These are phyloP conservation scores for Aspergillus carbonarius DNA, from an alignment of 2,329 filamentous ascomycete genomes.

Conservation along the genomic window DNA sequence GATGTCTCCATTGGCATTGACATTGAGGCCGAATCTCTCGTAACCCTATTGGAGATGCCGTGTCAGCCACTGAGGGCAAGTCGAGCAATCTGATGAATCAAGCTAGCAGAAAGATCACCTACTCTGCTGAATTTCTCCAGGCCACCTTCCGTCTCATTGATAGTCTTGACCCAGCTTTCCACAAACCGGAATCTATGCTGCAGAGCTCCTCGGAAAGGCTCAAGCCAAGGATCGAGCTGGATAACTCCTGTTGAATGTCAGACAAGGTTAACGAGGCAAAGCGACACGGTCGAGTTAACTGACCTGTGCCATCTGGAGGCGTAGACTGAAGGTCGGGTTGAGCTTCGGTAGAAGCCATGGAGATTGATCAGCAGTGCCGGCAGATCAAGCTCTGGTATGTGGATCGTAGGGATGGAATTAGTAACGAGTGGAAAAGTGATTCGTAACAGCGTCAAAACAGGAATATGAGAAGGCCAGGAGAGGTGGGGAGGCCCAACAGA, in stretches of 20 bases:
- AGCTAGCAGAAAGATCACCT: conserved; percentile 25
- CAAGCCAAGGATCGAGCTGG: conserved; percentile 83
- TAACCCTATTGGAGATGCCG: conserved; percentile 60
- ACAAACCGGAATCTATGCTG: conserved; percentile 74
- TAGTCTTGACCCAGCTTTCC: conserved; percentile 80
- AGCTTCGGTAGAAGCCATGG: conserved; percentile 22
- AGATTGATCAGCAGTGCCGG: background rate
- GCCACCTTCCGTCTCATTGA: conserved; percentile 82
- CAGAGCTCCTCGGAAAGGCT: conserved; percentile 76
- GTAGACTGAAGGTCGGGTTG: conserved; percentile 3
- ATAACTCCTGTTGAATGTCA: conserved; percentile 65
- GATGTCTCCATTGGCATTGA: conserved; percentile 78
- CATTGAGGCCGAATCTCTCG: conserved; percentile 82
- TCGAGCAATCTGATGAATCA: background rate
- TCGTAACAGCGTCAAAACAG: background rate
- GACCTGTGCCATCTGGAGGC: conserved; percentile 32
- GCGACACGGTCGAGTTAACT: conserved; percentile 9
- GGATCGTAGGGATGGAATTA: background rate
- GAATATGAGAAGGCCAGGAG: background rate
- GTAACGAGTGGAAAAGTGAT: background rate
- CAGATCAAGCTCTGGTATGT: background rate
- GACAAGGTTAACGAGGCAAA: background rate
- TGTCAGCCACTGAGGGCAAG: background rate
- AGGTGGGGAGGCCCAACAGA: conserved; percentile 1
- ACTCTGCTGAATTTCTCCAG: conserved; percentile 88